phyloP scores from a whole-genome alignment of 2,329 filamentous ascomycete genomes.

The Penicillium sp. region DNA sequence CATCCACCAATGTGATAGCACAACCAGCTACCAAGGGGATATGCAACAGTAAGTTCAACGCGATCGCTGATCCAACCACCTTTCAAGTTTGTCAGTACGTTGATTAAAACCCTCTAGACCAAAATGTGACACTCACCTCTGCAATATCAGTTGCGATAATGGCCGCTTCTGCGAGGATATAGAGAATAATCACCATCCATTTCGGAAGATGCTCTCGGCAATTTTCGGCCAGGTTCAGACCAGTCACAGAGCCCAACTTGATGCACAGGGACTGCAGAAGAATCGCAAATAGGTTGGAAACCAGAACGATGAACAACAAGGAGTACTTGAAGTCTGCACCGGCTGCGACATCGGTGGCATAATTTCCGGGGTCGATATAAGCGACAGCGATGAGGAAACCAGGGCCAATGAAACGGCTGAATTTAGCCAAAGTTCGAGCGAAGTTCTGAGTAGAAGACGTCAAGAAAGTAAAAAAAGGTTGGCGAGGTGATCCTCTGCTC shows the following conservation, averaged over 20 bases:
- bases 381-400: constrained; percentile 51
- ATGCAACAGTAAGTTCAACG: constrained; percentile 55
- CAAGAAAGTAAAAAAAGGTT: constrained; percentile 23
- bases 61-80: constrained; percentile 59
- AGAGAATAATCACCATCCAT: constrained; percentile 65
- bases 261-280: constrained; percentile 51
- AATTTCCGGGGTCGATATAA: constrained; percentile 53
- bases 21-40: constrained; percentile 57
- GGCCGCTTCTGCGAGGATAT: constrained; percentile 63
- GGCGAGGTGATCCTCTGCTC: constrained; percentile 35
- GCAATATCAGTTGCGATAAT: constrained; percentile 73
- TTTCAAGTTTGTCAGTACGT: constrained; percentile 19
- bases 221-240: constrained; percentile 65
- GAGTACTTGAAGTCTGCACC: constrained; percentile 47
- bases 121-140: constrained; percentile 49
- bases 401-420: constrained; percentile 48
- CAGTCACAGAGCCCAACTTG: constrained; percentile 68
- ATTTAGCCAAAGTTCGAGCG: constrained; percentile 40
- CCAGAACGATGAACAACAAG: constrained; percentile 49
- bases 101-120: background rate
- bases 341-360: constrained; percentile 51
- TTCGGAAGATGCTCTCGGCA: constrained; percentile 64
- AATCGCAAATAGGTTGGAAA: constrained; percentile 52
- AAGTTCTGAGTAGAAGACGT: constrained; percentile 19
- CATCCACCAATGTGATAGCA: constrained; percentile 57